Conservation (phyloP, 2,329 filamentous ascomycete genomes). For the Pseudocercospora crystallina region DNA sequence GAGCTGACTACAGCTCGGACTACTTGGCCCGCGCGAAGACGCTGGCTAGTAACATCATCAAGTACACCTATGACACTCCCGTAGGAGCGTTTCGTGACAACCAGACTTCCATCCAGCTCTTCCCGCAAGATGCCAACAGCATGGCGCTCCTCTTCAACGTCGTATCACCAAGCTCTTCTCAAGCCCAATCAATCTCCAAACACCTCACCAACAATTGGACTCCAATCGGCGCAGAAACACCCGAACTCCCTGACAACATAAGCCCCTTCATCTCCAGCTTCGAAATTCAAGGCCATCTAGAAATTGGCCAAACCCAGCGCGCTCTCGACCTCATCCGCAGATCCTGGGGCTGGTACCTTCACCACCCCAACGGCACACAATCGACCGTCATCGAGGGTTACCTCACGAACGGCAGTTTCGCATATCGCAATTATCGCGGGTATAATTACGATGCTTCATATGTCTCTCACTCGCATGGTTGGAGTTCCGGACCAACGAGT, state of each 20-base stretch:
- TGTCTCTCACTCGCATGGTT: conserved; percentile 33
- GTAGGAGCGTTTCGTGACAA: conserved; percentile 41
- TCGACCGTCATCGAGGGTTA: conserved; percentile 47
- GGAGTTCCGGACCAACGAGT: conserved; percentile 41
- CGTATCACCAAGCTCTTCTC: conserved; percentile 34
- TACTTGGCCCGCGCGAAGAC: conserved; percentile 39
- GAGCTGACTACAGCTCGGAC: conserved; percentile 43
- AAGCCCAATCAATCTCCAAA: conserved; percentile 36
- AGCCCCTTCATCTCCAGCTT: conserved; percentile 46
- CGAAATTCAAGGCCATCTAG: conserved; percentile 46
- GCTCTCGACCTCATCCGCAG: conserved; percentile 46
- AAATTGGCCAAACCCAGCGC: conserved; percentile 37
- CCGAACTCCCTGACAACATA: conserved; percentile 42
- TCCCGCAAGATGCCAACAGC: conserved; percentile 56
- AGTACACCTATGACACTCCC: conserved; percentile 33
- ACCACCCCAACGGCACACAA: conserved; percentile 44
- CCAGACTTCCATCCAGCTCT: conserved; percentile 36
- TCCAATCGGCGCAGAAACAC: conserved; percentile 47
- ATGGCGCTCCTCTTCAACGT: conserved; percentile 43
- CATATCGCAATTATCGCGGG: conserved; percentile 44
- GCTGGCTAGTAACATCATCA: conserved; percentile 25
- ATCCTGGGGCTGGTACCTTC: conserved; percentile 44
- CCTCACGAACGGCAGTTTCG: conserved; percentile 49
- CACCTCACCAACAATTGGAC: conserved; percentile 46
- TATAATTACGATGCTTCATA: conserved; percentile 32